phyloP scores from a whole-genome alignment of 345 rosid genomes.

The Hevea brasiliensis region DNA sequence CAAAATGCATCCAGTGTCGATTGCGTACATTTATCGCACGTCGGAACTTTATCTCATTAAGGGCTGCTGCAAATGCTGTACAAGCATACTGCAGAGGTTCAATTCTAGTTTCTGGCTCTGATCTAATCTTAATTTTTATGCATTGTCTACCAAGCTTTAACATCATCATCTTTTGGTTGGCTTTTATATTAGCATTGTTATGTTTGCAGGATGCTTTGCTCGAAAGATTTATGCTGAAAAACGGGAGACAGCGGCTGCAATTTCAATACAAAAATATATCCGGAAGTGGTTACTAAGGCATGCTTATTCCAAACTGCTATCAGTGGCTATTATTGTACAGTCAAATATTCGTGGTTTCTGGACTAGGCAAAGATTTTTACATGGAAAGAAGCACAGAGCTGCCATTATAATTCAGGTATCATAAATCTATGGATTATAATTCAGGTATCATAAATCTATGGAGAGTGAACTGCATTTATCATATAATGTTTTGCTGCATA shows the following conservation, averaged over 20 bases:
- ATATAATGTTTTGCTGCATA: not conserved
- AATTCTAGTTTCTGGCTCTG: conserved; percentile 8
- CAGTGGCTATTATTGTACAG: conserved; percentile 62
- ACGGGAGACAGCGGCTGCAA: conserved; percentile 68
- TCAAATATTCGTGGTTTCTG: conserved; percentile 66
- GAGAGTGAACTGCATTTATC: not conserved
- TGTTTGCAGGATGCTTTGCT: conserved; percentile 72
- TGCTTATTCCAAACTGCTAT: conserved; percentile 49
- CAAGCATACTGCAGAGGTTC: conserved; percentile 92
- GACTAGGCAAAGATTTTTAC: conserved; percentile 53
- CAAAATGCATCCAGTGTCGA: conserved; percentile 65
- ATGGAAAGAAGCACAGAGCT: conserved; percentile 64
- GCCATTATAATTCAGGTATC: conserved; percentile 61
- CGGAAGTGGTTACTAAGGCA: conserved; percentile 58
- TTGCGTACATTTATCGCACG: conserved; percentile 61
- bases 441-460: conserved; percentile 56
- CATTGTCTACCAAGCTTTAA: not conserved
- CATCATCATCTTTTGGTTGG: conserved; percentile 24
- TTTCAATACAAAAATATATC: conserved; percentile 62
- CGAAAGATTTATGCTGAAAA: conserved; percentile 55
- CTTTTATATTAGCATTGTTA: conserved; percentile 18
- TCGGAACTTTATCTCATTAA: conserved; percentile 49
- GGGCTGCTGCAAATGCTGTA: conserved; percentile 61
- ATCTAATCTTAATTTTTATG: not conserved
- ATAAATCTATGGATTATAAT: no score